A percentile compares a stretch with the other conserved stretches of the same genome.
These are phyloP conservation scores for Periconia macrospinosa DNA, from an alignment of 2,329 filamentous ascomycete genomes.

Conservation along the genomic window DNA sequence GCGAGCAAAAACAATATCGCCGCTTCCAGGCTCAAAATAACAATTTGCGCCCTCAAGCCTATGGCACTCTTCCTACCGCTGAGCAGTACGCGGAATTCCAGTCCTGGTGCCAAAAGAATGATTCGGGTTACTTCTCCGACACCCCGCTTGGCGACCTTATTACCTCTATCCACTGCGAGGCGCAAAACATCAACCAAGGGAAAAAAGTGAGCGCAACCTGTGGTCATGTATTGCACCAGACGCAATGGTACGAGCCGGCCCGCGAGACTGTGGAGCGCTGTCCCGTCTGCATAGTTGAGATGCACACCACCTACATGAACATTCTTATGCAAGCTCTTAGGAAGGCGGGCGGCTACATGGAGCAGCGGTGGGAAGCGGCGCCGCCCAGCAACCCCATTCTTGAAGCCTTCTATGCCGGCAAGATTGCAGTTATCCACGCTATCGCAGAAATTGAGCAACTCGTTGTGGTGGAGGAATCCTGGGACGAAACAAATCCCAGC, in stretches of 20 bases:
- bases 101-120: conserved; percentile 30
- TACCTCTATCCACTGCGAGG: neutral
- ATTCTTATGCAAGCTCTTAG: conserved; percentile 23
- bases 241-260: conserved; percentile 1
- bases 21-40: conserved; percentile 29
- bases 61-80: conserved; percentile 27
- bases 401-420: conserved; percentile 26
- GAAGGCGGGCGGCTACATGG: conserved; percentile 22
- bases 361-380: conserved; percentile 13
- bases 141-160: conserved; percentile 11
- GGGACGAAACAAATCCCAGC: conserved; percentile 16
- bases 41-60: conserved; percentile 17
- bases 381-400: conserved; percentile 16
- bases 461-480: conserved; percentile 20
- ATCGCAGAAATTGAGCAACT: conserved; percentile 22
- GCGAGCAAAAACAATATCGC: conserved; percentile 31
- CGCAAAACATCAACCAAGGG: neutral
- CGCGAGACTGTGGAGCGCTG: conserved; percentile 19
- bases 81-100: conserved; percentile 33
- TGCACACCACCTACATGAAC: conserved; percentile 28
- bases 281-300: conserved; percentile 29
- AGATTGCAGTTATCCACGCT: conserved; percentile 23
- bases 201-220: neutral
- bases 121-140: conserved; percentile 36
- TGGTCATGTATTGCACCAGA: conserved; percentile 24